Conservation (phyloP, 1,284 basidiomycete species). For the Malassezia globosa region DNA sequence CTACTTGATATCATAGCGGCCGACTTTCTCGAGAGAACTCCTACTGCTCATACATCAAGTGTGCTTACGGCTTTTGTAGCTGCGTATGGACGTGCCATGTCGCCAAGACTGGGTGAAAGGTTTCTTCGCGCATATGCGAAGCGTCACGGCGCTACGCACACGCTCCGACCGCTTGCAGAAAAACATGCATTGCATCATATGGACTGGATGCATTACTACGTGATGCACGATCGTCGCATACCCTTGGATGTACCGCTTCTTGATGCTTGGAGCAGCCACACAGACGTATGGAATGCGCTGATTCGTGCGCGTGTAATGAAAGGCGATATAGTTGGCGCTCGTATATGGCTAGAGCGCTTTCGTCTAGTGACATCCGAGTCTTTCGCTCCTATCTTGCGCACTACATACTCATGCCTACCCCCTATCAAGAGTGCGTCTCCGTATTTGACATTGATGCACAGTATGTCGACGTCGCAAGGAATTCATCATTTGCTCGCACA, state of each 20-base stretch:
- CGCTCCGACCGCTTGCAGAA: background rate
- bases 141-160: background rate
- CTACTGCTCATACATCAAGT: background rate
- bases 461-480: background rate
- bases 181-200: background rate
- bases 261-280: background rate
- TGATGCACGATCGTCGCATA: too few relatives aligned
- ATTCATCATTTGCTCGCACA: conserved; percentile 1
- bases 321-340: conserved; percentile 4
- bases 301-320: conserved; percentile 4
- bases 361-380: background rate
- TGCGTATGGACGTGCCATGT: conserved; percentile 7
- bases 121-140: background rate
- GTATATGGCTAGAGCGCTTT: conserved; percentile 14
- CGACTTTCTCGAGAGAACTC: conserved; percentile 2
- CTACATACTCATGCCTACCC: background rate
- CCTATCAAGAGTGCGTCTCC: conserved; percentile 9
- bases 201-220: background rate
- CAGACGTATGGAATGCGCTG: conserved; percentile 12
- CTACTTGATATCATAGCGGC: conserved; percentile 2
- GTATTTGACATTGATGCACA: conserved; percentile 16
- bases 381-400: background rate
- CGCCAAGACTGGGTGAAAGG: conserved; percentile 6
- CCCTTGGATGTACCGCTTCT: conserved; percentile 6
- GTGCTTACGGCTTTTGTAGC: conserved; percentile 4